Evolutionary conservation across 495 filamentous ascomycete genomes (phyloP).

Genomic region (Aspergillus coremiiformis): DNA sequence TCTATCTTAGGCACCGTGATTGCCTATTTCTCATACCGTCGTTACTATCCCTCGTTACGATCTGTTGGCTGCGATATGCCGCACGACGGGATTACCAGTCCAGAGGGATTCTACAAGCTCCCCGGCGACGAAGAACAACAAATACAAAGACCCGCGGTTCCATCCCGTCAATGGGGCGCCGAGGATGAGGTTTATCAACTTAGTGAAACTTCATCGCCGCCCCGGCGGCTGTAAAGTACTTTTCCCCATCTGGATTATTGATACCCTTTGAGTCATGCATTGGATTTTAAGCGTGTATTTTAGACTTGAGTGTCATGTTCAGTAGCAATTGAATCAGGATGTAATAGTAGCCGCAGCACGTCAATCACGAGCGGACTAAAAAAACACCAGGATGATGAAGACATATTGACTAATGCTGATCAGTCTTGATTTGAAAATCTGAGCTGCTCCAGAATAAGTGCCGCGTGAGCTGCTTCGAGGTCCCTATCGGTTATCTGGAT

Average conservation of each 20-base stretch:
- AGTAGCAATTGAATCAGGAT: too few relatives aligned
- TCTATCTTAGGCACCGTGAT: constrained; percentile 64
- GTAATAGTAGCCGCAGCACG: too few relatives aligned
- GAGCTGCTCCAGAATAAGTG: too few relatives aligned
- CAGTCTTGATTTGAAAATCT: too few relatives aligned
- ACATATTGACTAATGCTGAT: too few relatives aligned
- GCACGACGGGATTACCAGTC: constrained; percentile 32
- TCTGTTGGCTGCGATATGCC: constrained; percentile 46
- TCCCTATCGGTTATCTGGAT: too few relatives aligned
- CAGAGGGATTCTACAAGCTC: constrained; percentile 38
- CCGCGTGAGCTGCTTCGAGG: too few relatives aligned
- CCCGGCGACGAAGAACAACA: constrained; percentile 45
- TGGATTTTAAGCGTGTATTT: background rate
- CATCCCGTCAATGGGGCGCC: constrained; percentile 4
- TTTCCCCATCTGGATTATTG: background rate
- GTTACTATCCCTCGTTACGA: constrained; percentile 53
- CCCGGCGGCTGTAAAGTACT: constrained; percentile 7
- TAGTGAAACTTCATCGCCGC: constrained; percentile 7
- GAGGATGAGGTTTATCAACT: constrained; percentile 24
- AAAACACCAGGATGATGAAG: too few relatives aligned
- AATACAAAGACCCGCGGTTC: constrained; percentile 10
- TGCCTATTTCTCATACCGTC: constrained; percentile 75
- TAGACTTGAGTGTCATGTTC: background rate
- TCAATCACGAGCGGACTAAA: too few relatives aligned
- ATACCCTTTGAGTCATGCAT: background rate